These are phyloP conservation scores for Fusarium citri DNA, from an alignment of 2,329 filamentous ascomycete genomes.

Conservation along the genomic window DNA sequence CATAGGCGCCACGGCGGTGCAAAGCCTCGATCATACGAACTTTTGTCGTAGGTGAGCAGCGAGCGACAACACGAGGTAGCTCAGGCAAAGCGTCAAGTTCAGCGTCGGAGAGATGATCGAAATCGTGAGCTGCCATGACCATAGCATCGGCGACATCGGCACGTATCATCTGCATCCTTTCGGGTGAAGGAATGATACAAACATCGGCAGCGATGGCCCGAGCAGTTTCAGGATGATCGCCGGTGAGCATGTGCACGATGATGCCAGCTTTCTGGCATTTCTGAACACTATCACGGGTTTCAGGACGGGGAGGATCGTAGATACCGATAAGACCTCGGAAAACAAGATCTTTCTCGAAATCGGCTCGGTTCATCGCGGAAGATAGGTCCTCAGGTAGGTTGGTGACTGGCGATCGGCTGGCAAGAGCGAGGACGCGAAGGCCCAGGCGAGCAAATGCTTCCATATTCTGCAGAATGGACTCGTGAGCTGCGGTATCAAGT, in stretches of 20 bases:
- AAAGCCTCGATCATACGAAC: constrained; percentile 81
- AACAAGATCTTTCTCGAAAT: constrained; percentile 64
- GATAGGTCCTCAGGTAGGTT: constrained; percentile 37
- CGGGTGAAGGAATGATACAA: constrained; percentile 65
- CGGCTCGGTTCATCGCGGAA: constrained; percentile 31
- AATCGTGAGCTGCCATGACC: constrained; percentile 72
- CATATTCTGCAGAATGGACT: constrained; percentile 72
- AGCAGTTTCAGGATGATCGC: constrained; percentile 72
- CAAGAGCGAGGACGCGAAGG: constrained; percentile 74
- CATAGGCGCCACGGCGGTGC: constrained; percentile 70
- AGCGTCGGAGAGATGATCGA: constrained; percentile 71
- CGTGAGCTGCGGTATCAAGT: constrained; percentile 53
- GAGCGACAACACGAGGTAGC: constrained; percentile 74
- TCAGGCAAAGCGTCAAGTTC: constrained; percentile 72
- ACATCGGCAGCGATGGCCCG: constrained; percentile 70
- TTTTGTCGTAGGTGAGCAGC: constrained; percentile 78
- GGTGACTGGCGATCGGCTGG: constrained; percentile 44
- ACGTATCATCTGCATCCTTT: constrained; percentile 53
- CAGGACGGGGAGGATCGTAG: constrained; percentile 74
- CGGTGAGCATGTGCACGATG: constrained; percentile 73
- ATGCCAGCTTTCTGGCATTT: constrained; percentile 70
- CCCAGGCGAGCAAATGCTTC: constrained; percentile 72
- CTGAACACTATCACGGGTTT: constrained; percentile 65
- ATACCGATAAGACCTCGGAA: constrained; percentile 75
- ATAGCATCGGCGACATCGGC: constrained; percentile 65